Percentiles rank a stretch among this genome's conserved stretches.
phyloP scores from a whole-genome alignment of 345 rosid genomes.

The Firmiana major region DNA sequence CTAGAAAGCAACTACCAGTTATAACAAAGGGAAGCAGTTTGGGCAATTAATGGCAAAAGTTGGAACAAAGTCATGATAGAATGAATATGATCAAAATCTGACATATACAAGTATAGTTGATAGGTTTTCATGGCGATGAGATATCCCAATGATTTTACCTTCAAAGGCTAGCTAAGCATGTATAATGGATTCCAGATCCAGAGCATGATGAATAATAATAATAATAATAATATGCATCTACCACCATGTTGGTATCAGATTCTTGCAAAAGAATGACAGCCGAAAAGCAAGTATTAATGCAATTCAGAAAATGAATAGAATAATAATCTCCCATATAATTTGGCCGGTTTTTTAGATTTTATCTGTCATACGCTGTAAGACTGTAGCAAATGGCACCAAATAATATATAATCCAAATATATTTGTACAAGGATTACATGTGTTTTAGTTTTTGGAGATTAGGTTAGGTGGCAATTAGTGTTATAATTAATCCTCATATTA shows the following conservation, averaged over 20 bases:
- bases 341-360: neutral
- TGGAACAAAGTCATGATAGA: no score
- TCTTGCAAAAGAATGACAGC: neutral
- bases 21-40: no score
- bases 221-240: no score
- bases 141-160: no score
- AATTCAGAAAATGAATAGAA: neutral
- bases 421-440: neutral
- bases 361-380: neutral
- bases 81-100: no score
- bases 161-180: no score
- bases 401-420: constrained; percentile 5
- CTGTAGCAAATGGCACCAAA: constrained; percentile 18
- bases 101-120: no score
- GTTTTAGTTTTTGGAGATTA: neutral
- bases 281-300: neutral
- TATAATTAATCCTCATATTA: neutral
- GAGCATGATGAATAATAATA: no score
- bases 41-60: no score
- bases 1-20: neutral
- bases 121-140: no score
- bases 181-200: no score
- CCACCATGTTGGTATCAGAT: neutral
- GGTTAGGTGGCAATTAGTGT: constrained; percentile 14
- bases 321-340: neutral